Base-by-base conservation (phyloP, 176 grass and related monocot genomes). In the Tillandsia fasciculata region DNA sequence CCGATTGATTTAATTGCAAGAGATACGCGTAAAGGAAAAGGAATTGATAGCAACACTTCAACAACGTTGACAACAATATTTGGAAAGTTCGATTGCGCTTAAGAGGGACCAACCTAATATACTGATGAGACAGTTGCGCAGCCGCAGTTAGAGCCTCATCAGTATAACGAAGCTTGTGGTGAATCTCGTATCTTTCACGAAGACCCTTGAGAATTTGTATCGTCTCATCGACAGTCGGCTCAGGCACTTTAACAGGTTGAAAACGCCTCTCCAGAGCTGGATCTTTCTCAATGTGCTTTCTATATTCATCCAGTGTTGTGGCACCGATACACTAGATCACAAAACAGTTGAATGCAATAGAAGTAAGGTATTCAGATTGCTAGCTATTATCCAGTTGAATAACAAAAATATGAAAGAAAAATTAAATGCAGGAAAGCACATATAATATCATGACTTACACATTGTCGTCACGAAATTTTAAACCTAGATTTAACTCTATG, bases 221-320 rank as follows among this genome's bases (percentile, higher is more conserved):
- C 54, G 93, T 87, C 64, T 97, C 89, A 72, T 92, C 93, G n/a
- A 97, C 93, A 70, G 89, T 78, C 71, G 93, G 93, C 29, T 97
- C 93, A 64, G 93, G 93, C 12, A 97, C 89, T 74, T 68, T 97
- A 67, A 97, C 93, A n/a, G 93, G 93, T 70, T 97, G 93, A 76
- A 97, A 97, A 61, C 88, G 76, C 52, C 93, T 87, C 82, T 97
- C 93, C 47, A 97, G 75, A 73, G 93, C 93, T 56, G 93, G 89
- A 50, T 97, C 89, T 79, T 92, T 97, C 82, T 97, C 88, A 70
- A 97, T 81, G 75, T 92, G 89, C 71, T 92, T 97, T 33, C 93
- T 83, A 63, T 97, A 97, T 71, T 97, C 93, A 77, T 92, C 93
- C 59, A 92, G 79, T 49, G 93, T 97, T 57, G 93, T 97, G 33